Percentiles rank a stretch among this genome's conserved stretches.
Evolutionary conservation across 1,284 basidiomycete species (phyloP).

Genomic region (Ceratobasidium sp.): DNA sequence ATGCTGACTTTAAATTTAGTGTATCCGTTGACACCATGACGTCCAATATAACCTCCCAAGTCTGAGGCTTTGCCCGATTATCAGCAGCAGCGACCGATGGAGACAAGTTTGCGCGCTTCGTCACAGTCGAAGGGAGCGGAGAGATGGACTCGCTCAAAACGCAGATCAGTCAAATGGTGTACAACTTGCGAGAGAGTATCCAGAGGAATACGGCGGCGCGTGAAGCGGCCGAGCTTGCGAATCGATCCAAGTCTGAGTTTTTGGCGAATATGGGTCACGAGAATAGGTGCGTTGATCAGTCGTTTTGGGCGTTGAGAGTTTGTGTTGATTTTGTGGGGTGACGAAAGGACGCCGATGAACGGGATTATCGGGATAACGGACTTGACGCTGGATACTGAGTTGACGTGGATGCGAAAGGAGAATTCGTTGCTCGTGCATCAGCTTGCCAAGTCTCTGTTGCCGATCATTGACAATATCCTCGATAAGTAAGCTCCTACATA

Average conservation of each 20-base stretch:
- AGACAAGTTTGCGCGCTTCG: conserved; percentile 94
- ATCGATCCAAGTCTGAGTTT: conserved; percentile 97
- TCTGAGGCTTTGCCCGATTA: conserved; percentile 98
- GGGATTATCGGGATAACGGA: conserved; percentile 99
- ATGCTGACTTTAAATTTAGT: conserved; percentile 55
- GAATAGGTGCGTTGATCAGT: conserved; percentile 74
- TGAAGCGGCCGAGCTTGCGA: conserved; percentile 96
- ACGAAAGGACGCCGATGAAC: conserved; percentile 92
- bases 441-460: conserved; percentile 89
- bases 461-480: conserved; percentile 98
- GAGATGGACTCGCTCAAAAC: conserved; percentile 99
- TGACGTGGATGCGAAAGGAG: conserved; percentile 91
- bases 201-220: conserved; percentile 99
- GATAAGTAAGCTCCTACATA: conserved; percentile 81
- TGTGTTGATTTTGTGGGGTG: background rate
- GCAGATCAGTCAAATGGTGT: conserved; percentile 99
- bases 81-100: conserved; percentile 99
- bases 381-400: conserved; percentile 92
- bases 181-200: conserved; percentile 95
- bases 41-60: conserved; percentile 96
- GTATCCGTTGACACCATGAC: conserved; percentile 97
- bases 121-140: conserved; percentile 97
- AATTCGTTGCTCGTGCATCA: conserved; percentile 96
- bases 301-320: background rate
- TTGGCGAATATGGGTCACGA: conserved; percentile 98